Conservation (phyloP, 1,139 yeast species). For the Suhomyces coccinellae region DNA sequence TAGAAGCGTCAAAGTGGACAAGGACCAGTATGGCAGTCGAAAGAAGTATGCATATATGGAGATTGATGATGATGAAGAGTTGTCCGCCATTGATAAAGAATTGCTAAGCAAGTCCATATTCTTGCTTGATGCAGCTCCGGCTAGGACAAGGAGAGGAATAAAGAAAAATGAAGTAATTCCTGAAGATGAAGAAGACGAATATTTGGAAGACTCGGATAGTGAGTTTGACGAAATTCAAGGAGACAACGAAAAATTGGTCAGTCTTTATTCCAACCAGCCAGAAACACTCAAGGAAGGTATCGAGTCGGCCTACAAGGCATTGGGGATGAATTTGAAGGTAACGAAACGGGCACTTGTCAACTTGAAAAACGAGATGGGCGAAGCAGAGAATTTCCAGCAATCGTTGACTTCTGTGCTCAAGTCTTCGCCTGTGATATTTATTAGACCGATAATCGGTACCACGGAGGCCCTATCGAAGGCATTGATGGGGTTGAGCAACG, state of each 20-base stretch:
- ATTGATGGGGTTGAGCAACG: slow-evolving; percentile 80
- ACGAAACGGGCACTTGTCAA: slow-evolving; percentile 65
- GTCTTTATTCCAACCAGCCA: slow-evolving; percentile 88
- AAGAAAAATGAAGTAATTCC: slow-evolving; percentile 4
- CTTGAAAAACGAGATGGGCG: slow-evolving; percentile 61
- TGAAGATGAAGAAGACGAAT: slow-evolving; percentile 25
- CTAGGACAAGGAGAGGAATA: neutral
- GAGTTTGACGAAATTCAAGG: slow-evolving; percentile 22
- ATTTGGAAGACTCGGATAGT: slow-evolving; percentile 21
- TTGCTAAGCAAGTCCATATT: slow-evolving; percentile 16
- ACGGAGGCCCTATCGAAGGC: slow-evolving; percentile 87
- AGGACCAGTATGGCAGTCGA: slow-evolving; percentile 25
- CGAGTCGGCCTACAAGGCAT: slow-evolving; percentile 65
- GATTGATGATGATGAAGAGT: slow-evolving; percentile 31
- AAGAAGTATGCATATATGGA: slow-evolving; percentile 33
- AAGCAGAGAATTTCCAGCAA: slow-evolving; percentile 63
- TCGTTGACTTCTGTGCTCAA: slow-evolving; percentile 68
- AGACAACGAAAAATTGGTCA: slow-evolving; percentile 48
- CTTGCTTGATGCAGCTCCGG: slow-evolving; percentile 10
- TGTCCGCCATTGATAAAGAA: slow-evolving; percentile 11
- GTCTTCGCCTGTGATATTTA: slow-evolving; percentile 76
- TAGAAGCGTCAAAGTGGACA: slow-evolving; percentile 20
- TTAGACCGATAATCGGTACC: slow-evolving; percentile 89
- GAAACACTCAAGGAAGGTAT: slow-evolving; percentile 68
- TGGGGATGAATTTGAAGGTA: slow-evolving; percentile 66